Base-by-base conservation (phyloP, 768 basidiomycete species). In the Naganishia vishniacii region DNA sequence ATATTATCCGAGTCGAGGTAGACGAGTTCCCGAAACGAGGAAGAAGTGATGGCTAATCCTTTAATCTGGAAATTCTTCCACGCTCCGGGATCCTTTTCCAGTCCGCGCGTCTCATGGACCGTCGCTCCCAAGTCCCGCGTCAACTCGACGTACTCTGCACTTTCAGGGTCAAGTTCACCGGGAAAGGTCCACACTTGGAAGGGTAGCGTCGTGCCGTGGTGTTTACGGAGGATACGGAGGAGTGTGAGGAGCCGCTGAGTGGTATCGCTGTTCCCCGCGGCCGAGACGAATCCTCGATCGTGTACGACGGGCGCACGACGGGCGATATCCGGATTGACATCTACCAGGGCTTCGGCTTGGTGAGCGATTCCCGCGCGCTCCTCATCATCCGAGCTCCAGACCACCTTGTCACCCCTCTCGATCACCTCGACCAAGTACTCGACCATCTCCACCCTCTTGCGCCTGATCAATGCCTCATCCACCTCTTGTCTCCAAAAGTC, bases 1-100 rank as follows among this genome's bases (percentile, higher is more conserved):
- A 78, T 68, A 60, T 80, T 80, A 69, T 81, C 80, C 58, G 34
- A 74, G 62, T 80, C 80, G 41, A 80, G 71, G 67, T 79, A 80
- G 8, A 80, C 68, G 4, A 80, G 69, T 61, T 80, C 77, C 4
- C 72, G 61, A 64, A 80, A 81, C 4, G 69, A 72, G 9, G 71
- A 73, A 26, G 73, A 66, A 13, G 75, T 65, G 47, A 80, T 76
- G 5, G 79, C 71, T 0, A 77, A 67, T 3, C 73, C 76, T 64
- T 79, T 79, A 67, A 79, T 75, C 68, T 74, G 64, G 51, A 78
- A 77, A 62, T 77, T 77, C 67, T 77, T 76, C 71, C 70, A 71
- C 31, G 62, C 59, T 9, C 64, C 68, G 6, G 25, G 18, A 28
- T 46, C 26, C n/a, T 64, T 59, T 23, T 23, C 37, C 7, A 60